phyloP scores from a whole-genome alignment of 2,329 filamentous ascomycete genomes.

The Emericellopsis cladophorae region DNA sequence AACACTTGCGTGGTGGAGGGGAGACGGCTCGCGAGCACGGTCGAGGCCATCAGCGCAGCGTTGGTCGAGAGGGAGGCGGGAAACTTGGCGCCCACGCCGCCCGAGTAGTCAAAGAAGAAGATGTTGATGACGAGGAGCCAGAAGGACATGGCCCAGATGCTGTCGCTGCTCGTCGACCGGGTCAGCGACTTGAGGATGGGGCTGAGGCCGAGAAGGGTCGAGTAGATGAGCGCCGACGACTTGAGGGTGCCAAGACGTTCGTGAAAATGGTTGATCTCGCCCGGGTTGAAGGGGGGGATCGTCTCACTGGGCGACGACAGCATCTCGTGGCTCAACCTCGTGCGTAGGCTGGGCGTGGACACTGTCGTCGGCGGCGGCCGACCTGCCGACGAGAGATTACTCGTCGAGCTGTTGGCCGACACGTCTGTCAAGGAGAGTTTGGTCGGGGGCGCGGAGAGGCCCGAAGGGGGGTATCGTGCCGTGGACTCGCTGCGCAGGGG shows the following conservation, averaged over 20 bases:
- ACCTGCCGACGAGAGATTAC: constrained; percentile 20
- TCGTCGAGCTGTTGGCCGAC: constrained; percentile 31
- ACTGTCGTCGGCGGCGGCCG: not conserved
- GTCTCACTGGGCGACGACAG: constrained; percentile 9
- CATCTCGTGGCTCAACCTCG: constrained; percentile 7
- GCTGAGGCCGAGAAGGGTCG: constrained; percentile 77
- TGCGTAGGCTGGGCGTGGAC: not conserved
- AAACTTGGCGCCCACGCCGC: constrained; percentile 49
- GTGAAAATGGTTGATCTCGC: constrained; percentile 28
- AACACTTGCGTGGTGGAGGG: constrained; percentile 91
- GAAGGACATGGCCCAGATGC: constrained; percentile 93
- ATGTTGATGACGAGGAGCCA: constrained; percentile 92
- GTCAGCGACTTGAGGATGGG: constrained; percentile 97
- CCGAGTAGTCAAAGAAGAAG: constrained; percentile 94
- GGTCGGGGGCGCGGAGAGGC: constrained; percentile 8
- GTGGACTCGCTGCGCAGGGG: constrained; percentile 14
- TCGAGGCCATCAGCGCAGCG: constrained; percentile 90
- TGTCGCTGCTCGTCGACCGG: constrained; percentile 79
- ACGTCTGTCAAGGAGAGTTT: constrained; percentile 10
- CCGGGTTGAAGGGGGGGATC: constrained; percentile 14
- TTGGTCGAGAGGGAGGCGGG: constrained; percentile 78
- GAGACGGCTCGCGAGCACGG: constrained; percentile 80
- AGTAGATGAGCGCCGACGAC: constrained; percentile 86
- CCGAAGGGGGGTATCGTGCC: constrained; percentile 3
- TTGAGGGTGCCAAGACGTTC: constrained; percentile 69